Conservation (phyloP, 805 yeast species). For the Saitoella complicata region DNA sequence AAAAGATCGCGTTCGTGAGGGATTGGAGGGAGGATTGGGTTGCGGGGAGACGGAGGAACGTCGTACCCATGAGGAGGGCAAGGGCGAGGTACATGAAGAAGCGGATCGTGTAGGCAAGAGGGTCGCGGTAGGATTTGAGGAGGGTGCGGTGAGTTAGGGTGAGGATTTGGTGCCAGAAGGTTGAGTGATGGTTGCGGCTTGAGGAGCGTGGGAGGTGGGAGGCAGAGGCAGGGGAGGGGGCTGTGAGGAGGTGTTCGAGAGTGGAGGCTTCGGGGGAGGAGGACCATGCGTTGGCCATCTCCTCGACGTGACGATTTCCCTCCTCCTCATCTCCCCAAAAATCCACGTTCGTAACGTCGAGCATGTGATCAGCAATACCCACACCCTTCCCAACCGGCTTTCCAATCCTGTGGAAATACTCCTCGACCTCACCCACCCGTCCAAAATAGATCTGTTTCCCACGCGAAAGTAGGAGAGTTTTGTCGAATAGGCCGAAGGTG, state of each 20-base stretch:
- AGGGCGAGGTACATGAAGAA: conserved; percentile 24
- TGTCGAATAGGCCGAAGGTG: conserved; percentile 20
- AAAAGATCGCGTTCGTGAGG: conserved; percentile 24
- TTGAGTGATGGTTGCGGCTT: too few species aligned
- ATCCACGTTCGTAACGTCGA: conserved; percentile 18
- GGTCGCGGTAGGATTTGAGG: conserved; percentile 23
- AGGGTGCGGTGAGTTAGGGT: conserved; percentile 19
- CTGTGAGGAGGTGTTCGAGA: neutral
- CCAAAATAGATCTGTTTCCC: conserved; percentile 14
- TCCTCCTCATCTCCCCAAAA: conserved; percentile 8
- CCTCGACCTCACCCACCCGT: conserved; percentile 6
- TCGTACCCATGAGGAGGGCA: conserved; percentile 29
- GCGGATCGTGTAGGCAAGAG: conserved; percentile 25
- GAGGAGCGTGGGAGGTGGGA: neutral
- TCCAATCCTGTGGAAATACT: conserved; percentile 15
- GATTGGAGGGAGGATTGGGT: conserved; percentile 19
- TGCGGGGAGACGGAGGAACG: conserved; percentile 21
- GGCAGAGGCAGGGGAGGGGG: neutral
- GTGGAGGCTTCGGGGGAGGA: neutral
- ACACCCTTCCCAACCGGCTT: conserved; percentile 13
- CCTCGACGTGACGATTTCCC: neutral
- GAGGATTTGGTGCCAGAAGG: conserved; percentile 6
- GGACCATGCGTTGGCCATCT: neutral
- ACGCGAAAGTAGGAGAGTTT: conserved; percentile 19
- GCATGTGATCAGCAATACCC: conserved; percentile 20